phyloP scores from a whole-genome alignment of 208 protist genomes.

The Leishmania gerbilli region DNA sequence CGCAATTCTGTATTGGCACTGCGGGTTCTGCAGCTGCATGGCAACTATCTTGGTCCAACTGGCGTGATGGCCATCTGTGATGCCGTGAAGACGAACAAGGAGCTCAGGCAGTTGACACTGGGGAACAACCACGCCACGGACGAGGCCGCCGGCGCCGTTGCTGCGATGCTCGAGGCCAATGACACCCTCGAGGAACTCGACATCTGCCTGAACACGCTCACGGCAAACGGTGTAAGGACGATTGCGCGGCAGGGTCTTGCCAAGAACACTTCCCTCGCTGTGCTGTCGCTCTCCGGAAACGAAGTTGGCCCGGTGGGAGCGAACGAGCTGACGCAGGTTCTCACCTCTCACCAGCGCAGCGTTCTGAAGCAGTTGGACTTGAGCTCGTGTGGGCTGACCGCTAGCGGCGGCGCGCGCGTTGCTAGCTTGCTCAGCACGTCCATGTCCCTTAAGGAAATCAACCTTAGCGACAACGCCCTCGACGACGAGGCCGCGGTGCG shows the following conservation, averaged over 20 bases:
- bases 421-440: conserved; percentile 69
- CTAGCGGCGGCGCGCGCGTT: conserved; percentile 68
- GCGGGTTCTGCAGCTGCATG: conserved; percentile 65
- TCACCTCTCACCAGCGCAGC: conserved; percentile 58
- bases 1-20: conserved; percentile 51
- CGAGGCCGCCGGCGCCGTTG: conserved; percentile 48
- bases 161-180: conserved; percentile 78
- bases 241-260: conserved; percentile 67
- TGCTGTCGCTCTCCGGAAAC: conserved; percentile 72
- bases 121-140: conserved; percentile 89
- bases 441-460: conserved; percentile 61
- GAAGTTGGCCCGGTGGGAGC: conserved; percentile 69
- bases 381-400: conserved; percentile 68
- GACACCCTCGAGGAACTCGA: conserved; percentile 73
- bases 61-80: conserved; percentile 59
- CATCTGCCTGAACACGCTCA: conserved; percentile 80
- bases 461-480: conserved; percentile 83
- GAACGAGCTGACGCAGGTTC: conserved; percentile 58
- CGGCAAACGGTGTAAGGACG: conserved; percentile 41
- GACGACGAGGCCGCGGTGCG: conserved; percentile 79
- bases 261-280: conserved; percentile 63
- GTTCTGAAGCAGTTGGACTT: conserved; percentile 65
- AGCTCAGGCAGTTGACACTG: conserved; percentile 58
- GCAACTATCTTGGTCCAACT: conserved; percentile 65
- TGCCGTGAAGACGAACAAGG: conserved; percentile 62